These are phyloP conservation scores for Neurospora terricola DNA, from an alignment of 495 filamentous ascomycete genomes.

Conservation along the genomic window DNA sequence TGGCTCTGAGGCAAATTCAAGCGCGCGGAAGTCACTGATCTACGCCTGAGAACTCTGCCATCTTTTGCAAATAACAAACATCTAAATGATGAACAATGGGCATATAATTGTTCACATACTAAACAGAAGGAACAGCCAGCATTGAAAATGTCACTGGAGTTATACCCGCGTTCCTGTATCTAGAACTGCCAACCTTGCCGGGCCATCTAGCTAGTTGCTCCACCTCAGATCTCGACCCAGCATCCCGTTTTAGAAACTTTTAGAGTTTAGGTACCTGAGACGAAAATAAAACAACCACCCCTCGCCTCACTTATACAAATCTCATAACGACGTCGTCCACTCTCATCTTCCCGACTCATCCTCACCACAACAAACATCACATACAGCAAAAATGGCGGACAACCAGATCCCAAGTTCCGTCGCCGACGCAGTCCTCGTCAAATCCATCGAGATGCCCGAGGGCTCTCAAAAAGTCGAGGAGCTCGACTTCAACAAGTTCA, in stretches of 20 bases:
- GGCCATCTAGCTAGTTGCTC: not conserved
- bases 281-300: not conserved
- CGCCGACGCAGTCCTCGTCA: constrained; percentile 77
- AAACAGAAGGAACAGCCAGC: not conserved
- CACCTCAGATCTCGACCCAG: not conserved
- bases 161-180: not conserved
- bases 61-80: not conserved
- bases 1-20: not conserved
- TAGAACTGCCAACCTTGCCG: not conserved
- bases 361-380: not conserved
- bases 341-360: not conserved
- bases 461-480: constrained; percentile 66
- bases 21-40: not conserved
- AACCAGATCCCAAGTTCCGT: constrained; percentile 52
- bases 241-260: not conserved
- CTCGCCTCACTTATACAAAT: not conserved
- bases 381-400: constrained; percentile 13
- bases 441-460: constrained; percentile 72
- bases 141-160: not conserved
- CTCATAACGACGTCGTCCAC: not conserved
- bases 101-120: not conserved
- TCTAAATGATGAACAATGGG: not conserved
- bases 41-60: not conserved
- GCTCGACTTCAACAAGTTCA: constrained; percentile 78
- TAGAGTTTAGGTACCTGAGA: not conserved